Evolutionary conservation across 169 alveolate genomes (phyloP), one percentile per base, ranked within the genome.

Genomic region (Cryptosporidium canis): DNA sequence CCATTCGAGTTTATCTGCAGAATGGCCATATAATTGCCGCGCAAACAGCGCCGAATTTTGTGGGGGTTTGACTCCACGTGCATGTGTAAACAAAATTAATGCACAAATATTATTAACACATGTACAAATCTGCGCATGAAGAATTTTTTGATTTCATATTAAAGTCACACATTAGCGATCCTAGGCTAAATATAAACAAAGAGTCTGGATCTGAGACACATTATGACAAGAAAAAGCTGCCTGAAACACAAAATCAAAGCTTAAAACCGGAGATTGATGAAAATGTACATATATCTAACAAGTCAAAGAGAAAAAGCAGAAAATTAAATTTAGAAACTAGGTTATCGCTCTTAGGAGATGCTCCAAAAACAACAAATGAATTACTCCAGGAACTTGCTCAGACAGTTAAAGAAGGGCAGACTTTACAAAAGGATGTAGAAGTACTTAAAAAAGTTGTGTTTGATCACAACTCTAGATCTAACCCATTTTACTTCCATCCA

Each of bases 31-130:
- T 51, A 51, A 51, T 51, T 51, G 37, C 63, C 63, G 63, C 63
- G 6, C 16, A 1, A 11, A 4, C 18, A 16, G 65, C 66, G 83
- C 83, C 63, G 41, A 45, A 68, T 44, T 18, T 47, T 68, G 63
- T 68, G 83, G 70, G 87, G 87, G 87, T 58, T 63, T 77, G 87
- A 77, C 87, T 77, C 87, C 87, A 77, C 87, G 87, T 77, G 87
- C 71, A 77, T 61, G 72, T 77, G 44, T 61, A 12, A 35, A 61
- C n/a, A 55, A 58, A 31, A 45, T 35, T 18, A 55, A 47, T 51
- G 29, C 55, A 51, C 44, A 68, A 33, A 29, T 55, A 58, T 21
- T 77, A 29, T 51, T 41, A 33, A 77, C 77, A 55, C 51, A 77
- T 77, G 87, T 77, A 77, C 63, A 77, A 61, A 58, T 77, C 87